Evolutionary conservation across 208 protist genomes (phyloP).

Genomic region (Porcisia deanei): DNA sequence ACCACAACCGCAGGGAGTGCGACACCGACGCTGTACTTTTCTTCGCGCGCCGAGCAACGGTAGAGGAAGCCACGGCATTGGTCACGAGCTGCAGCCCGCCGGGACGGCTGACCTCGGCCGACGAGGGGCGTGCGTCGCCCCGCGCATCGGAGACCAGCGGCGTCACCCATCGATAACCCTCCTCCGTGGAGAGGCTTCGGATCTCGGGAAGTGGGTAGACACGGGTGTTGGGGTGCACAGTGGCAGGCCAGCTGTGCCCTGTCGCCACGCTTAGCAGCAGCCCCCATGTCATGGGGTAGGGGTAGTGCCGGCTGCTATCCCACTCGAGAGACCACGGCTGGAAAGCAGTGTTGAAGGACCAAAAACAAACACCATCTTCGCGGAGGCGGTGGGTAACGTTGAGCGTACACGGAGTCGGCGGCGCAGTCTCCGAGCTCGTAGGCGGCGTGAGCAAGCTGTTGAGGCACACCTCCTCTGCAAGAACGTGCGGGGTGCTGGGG

Average conservation of each 20-base stretch:
- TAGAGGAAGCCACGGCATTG: neutral
- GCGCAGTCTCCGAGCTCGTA: conserved; percentile 9
- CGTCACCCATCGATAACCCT: conserved; percentile 36
- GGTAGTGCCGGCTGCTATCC: conserved; percentile 27
- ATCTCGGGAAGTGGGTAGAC: conserved; percentile 31
- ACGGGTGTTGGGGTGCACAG: conserved; percentile 43
- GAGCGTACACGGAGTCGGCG: neutral
- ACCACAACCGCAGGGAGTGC: conserved; percentile 14
- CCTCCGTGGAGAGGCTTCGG: conserved; percentile 16
- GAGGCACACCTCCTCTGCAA: neutral
- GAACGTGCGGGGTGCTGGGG: neutral
- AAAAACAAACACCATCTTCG: conserved; percentile 70
- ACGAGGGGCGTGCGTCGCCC: neutral
- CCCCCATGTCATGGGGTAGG: conserved; percentile 45
- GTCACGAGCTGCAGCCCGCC: conserved; percentile 12
- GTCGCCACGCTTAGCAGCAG: conserved; percentile 45
- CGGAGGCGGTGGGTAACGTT: conserved; percentile 51
- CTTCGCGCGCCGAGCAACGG: conserved; percentile 3
- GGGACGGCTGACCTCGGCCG: neutral
- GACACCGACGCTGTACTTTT: neutral
- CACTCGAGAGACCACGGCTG: conserved; percentile 39
- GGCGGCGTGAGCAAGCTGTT: neutral
- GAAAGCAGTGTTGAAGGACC: conserved; percentile 65
- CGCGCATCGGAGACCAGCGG: conserved; percentile 27
- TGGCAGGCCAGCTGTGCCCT: conserved; percentile 45